phyloP scores from a whole-genome alignment of 1,284 basidiomycete genomes.

The Puccinia sorghi region DNA sequence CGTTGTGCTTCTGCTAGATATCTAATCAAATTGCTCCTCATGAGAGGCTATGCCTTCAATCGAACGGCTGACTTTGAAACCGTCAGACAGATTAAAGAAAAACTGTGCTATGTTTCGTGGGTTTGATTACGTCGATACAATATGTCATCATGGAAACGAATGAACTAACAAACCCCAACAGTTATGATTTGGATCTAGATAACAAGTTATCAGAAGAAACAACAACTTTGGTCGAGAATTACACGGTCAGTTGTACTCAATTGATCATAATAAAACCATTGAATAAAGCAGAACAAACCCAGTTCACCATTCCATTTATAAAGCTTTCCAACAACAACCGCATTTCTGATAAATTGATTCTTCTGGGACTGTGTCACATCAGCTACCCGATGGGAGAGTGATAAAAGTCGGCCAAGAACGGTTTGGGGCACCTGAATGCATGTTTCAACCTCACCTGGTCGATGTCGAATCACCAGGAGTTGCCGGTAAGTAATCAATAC shows the following conservation, averaged over 20 bases:
- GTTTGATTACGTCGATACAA: conserved; percentile 52
- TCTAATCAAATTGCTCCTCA: conserved; percentile 94
- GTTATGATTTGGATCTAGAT: conserved; percentile 94
- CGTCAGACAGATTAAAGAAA: conserved; percentile 97
- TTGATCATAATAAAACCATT: background rate
- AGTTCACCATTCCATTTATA: background rate
- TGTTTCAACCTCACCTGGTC: conserved; percentile 99
- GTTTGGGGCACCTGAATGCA: conserved; percentile 99
- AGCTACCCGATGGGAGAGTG: conserved; percentile 92
- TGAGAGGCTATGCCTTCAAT: conserved; percentile 99
- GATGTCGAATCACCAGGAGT: conserved; percentile 96
- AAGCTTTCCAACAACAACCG: background rate
- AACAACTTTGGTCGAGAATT: conserved; percentile 91
- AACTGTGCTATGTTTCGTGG: conserved; percentile 91
- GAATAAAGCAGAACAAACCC: background rate
- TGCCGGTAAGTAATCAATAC: conserved; percentile 77
- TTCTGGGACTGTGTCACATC: conserved; percentile 23
- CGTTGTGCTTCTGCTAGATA: conserved; percentile 62
- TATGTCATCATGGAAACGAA: background rate
- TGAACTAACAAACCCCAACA: conserved; percentile 56
- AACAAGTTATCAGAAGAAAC: conserved; percentile 93
- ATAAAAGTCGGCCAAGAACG: conserved; percentile 98
- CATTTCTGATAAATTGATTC: background rate
- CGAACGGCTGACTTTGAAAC: conserved; percentile 99
- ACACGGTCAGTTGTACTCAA: conserved; percentile 68